Percentiles rank a stretch among this genome's conserved stretches.
These are phyloP conservation scores for Entomortierella chlamydospora DNA, from an alignment of 192 early-diverging fungal genomes.

Conservation along the genomic window DNA sequence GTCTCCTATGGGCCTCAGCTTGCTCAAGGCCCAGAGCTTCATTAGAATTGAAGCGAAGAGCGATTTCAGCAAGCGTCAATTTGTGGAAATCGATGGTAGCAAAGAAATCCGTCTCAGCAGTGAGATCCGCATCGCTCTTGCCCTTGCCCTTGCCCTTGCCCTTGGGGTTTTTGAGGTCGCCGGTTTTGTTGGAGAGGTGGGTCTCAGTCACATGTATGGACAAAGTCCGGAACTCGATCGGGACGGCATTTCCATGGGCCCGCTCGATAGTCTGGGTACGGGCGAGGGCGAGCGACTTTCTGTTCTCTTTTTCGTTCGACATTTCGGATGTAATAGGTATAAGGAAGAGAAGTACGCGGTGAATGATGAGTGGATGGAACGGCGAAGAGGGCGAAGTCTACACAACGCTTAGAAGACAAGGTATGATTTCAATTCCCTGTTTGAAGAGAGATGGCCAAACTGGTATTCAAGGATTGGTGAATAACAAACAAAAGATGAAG, in stretches of 20 bases:
- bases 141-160: conserved; percentile 4
- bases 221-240: conserved; percentile 61
- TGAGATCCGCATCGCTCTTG: conserved; percentile 22
- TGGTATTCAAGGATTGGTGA: conserved; percentile 17
- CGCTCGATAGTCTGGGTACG: conserved; percentile 53
- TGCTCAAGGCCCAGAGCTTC: conserved; percentile 49
- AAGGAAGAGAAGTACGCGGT: too few relatives aligned
- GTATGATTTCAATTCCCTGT: conserved; percentile 3
- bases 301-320: conserved; percentile 37
- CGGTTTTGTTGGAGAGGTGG: conserved; percentile 34
- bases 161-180: conserved; percentile 9
- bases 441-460: conserved; percentile 10
- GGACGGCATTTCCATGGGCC: conserved; percentile 40
- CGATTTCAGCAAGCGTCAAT: conserved; percentile 53
- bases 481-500: conserved; percentile 17
- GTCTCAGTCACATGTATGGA: conserved; percentile 60
- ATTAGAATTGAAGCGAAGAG: conserved; percentile 53
- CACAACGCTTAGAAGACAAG: not conserved
- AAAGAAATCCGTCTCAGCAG: conserved; percentile 51
- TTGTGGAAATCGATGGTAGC: conserved; percentile 59
- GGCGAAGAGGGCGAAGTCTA: not conserved
- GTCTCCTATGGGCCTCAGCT: conserved; percentile 40
- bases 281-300: conserved; percentile 42
- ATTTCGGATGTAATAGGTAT: conserved; percentile 4
- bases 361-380: not conserved